A percentile compares a stretch with the other conserved stretches of the same genome.
phyloP scores from a whole-genome alignment of 1,284 basidiomycete genomes.

The Leccinum griseonigrum region DNA sequence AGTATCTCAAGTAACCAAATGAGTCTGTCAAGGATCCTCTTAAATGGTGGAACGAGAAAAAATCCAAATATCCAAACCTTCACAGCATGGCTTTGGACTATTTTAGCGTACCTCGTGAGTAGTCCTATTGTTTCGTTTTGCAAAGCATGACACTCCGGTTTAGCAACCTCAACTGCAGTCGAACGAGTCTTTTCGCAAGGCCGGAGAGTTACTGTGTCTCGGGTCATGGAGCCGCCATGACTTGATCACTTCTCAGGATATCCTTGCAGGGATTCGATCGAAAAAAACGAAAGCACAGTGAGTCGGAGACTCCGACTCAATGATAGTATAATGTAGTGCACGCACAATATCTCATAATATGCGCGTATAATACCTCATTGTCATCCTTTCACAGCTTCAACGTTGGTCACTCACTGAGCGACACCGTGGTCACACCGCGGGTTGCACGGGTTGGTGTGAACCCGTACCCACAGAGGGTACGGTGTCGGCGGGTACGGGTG shows the following conservation, averaged over 20 bases:
- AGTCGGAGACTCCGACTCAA: not conserved
- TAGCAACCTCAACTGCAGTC: too few species aligned
- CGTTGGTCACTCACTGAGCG: too few species aligned
- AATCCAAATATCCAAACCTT: too few species aligned
- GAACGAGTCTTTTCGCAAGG: too few species aligned
- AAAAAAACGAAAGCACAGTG: not conserved
- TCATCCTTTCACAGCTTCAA: too few species aligned
- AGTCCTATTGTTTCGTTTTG: too few species aligned
- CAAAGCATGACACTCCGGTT: too few species aligned
- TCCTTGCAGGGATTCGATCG: not conserved
- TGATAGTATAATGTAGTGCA: not conserved
- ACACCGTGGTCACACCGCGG: not conserved
- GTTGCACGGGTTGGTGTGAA: constrained; percentile 5
- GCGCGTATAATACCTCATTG: not conserved
- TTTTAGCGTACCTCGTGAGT: too few species aligned
- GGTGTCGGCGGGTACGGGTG: constrained; percentile 2
- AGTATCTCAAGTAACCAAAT: too few species aligned
- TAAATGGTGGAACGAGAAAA: too few species aligned
- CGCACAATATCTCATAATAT: not conserved
- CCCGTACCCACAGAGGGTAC: not conserved
- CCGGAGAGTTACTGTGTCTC: not conserved
- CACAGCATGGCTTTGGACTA: too few species aligned
- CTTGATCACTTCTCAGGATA: not conserved
- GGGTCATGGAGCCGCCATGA: not conserved
- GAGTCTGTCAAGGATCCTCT: too few species aligned